A percentile compares a stretch with the other conserved stretches of the same genome.
Conservation (phyloP, 1,139 yeast species). For the Pichia sp. region DNA sequence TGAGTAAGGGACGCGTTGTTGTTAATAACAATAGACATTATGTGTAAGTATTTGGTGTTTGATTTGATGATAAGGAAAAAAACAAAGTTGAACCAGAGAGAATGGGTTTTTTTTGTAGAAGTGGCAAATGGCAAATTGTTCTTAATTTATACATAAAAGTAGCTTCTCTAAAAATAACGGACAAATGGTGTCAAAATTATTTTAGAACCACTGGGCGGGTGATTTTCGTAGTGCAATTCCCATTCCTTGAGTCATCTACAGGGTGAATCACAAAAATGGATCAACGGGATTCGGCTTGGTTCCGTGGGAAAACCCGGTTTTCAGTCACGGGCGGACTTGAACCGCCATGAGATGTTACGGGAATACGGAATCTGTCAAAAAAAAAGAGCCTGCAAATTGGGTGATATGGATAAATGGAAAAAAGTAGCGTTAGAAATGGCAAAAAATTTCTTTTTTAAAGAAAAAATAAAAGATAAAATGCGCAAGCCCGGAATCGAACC, state of each 20-base stretch:
- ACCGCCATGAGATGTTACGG: not conserved
- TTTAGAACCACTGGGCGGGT: too few relatives aligned
- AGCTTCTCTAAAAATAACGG: not conserved
- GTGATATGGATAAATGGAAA: not conserved
- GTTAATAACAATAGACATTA: conserved; percentile 13
- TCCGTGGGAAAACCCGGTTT: not conserved
- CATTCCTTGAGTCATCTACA: not conserved
- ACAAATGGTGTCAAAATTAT: not conserved
- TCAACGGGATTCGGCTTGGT: not conserved
- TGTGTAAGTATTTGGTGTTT: not conserved
- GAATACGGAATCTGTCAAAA: not conserved
- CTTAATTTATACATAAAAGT: too few relatives aligned
- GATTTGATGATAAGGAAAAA: not conserved
- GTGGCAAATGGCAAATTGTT: too few relatives aligned
- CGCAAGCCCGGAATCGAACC: conserved; percentile 17
- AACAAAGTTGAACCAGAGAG: not conserved
- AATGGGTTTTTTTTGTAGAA: not conserved
- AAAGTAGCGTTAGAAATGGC: too few relatives aligned
- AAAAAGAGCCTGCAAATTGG: too few relatives aligned
- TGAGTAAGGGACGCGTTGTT: conserved; percentile 10
- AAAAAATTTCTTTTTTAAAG: too few relatives aligned
- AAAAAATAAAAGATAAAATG: not conserved
- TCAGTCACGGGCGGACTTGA: not conserved
- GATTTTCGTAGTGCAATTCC: too few relatives aligned
- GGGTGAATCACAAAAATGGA: not conserved